Percentiles rank a stretch among this genome's conserved stretches.
These are phyloP conservation scores for Rhizopus arrhizus DNA, from an alignment of 371 early-diverging fungal species.

Conservation along the genomic window DNA sequence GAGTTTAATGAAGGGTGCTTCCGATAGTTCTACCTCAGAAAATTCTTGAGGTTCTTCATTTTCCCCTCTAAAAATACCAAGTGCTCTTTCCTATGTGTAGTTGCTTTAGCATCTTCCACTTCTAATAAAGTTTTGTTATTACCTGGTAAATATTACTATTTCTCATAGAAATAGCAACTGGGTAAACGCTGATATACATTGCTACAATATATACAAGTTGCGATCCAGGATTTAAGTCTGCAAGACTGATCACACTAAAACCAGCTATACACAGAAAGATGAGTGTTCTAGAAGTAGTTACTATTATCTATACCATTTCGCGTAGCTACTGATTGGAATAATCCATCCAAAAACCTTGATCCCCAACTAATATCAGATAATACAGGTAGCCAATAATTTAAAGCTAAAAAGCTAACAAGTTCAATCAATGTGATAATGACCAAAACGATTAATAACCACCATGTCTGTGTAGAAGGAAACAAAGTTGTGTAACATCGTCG, in stretches of 20 bases:
- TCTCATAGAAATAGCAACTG: conserved; percentile 56
- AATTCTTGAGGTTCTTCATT: conserved; percentile 33
- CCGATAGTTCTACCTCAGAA: conserved; percentile 30
- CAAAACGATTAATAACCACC: conserved; percentile 48
- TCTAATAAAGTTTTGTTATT: conserved; percentile 1
- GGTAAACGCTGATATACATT: conserved; percentile 60
- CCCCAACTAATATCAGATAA: conserved; percentile 42
- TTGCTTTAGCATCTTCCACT: background rate
- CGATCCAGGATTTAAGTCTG: conserved; percentile 49
- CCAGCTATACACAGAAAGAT: conserved; percentile 32
- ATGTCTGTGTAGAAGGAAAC: conserved; percentile 50
- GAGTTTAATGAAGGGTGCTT: conserved; percentile 39
- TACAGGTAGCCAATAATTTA: conserved; percentile 53
- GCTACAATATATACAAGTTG: conserved; percentile 51
- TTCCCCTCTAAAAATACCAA: conserved; percentile 49
- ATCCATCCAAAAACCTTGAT: conserved; percentile 46
- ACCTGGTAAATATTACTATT: conserved; percentile 57
- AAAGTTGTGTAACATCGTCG: conserved; percentile 50
- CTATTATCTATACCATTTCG: conserved; percentile 36
- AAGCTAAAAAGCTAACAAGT: conserved; percentile 41
- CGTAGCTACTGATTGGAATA: conserved; percentile 54
- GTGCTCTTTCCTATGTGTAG: conserved; percentile 42
- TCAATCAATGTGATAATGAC: conserved; percentile 43
- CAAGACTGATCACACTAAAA: conserved; percentile 43
- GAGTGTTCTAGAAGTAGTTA: background rate